Percentiles rank a stretch among this genome's conserved stretches.
Conservation (phyloP, 371 early-diverging fungal species). For the Rhizopus stolonifer region DNA sequence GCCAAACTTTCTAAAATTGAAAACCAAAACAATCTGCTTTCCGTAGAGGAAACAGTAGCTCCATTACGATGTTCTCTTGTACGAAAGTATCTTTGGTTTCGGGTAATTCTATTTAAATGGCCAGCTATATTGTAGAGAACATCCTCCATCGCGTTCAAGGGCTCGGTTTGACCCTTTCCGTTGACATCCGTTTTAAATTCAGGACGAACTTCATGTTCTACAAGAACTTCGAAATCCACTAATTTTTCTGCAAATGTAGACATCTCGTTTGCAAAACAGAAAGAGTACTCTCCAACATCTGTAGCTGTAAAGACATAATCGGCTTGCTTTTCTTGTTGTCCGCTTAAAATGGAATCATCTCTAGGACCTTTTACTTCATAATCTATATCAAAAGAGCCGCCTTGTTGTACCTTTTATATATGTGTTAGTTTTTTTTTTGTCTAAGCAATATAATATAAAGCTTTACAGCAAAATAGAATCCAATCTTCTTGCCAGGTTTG, state of each 20-base stretch:
- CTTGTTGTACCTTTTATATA: slow-evolving; percentile 43
- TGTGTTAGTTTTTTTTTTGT: slow-evolving; percentile 5
- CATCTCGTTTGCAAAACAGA: slow-evolving; percentile 91
- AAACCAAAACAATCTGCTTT: slow-evolving; percentile 85
- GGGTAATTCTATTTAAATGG: slow-evolving; percentile 57
- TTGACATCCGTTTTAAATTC: slow-evolving; percentile 15
- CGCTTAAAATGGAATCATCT: slow-evolving; percentile 59
- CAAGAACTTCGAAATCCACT: slow-evolving; percentile 86
- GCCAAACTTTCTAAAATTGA: slow-evolving; percentile 71
- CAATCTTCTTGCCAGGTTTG: slow-evolving; percentile 78
- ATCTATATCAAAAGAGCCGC: slow-evolving; percentile 91
- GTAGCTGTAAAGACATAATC: slow-evolving; percentile 87
- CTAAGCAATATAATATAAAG: slow-evolving; percentile 16
- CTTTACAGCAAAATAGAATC: slow-evolving; percentile 75
- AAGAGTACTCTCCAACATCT: slow-evolving; percentile 83
- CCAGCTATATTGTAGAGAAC: slow-evolving; percentile 51
- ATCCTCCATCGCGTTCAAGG: slow-evolving; percentile 68
- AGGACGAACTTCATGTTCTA: slow-evolving; percentile 75
- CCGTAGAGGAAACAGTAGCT: slow-evolving; percentile 79
- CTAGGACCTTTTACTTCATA: slow-evolving; percentile 76
- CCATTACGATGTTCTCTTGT: slow-evolving; percentile 86
- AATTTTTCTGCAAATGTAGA: slow-evolving; percentile 87
- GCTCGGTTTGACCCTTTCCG: slow-evolving; percentile 34
- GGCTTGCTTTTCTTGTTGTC: slow-evolving; percentile 84
- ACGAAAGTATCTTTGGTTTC: slow-evolving; percentile 82